Conservation (phyloP, 768 basidiomycete species). For the Phallus indusiatus region DNA sequence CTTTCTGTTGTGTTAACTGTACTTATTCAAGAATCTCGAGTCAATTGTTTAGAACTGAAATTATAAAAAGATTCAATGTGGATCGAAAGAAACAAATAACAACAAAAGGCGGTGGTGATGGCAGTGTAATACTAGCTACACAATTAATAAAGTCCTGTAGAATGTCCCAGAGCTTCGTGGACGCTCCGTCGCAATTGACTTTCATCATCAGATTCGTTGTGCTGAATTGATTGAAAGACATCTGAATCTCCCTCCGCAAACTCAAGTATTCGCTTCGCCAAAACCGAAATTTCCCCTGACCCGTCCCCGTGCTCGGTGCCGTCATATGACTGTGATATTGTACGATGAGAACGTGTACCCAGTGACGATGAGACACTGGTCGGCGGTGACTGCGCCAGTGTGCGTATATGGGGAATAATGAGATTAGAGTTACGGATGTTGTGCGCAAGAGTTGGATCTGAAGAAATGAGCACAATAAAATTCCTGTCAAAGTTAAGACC, state of each 20-base stretch:
- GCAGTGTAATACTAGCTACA: constrained; percentile 23
- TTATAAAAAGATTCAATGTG: background rate
- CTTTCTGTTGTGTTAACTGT: constrained; percentile 11
- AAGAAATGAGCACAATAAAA: background rate
- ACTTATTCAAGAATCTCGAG: constrained; percentile 11
- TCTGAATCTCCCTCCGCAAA: constrained; percentile 62
- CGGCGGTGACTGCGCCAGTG: constrained; percentile 64
- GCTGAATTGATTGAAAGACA: constrained; percentile 55
- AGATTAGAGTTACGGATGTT: constrained; percentile 81
- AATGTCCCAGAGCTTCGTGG: constrained; percentile 67
- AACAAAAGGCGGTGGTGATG: background rate
- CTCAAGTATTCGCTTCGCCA: constrained; percentile 79
- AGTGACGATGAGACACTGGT: constrained; percentile 63
- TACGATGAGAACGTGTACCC: constrained; percentile 57
- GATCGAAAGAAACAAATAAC: background rate
- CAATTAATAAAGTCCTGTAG: constrained; percentile 12
- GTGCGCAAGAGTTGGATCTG: constrained; percentile 81
- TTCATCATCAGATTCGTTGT: constrained; percentile 37
- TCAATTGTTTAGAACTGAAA: constrained; percentile 7
- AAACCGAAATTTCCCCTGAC: constrained; percentile 81
- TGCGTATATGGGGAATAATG: constrained; percentile 78
- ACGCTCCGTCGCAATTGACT: constrained; percentile 64
- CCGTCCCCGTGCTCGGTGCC: constrained; percentile 83
- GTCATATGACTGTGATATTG: constrained; percentile 62
- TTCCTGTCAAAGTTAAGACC: constrained; percentile 6